Percentiles rank a stretch among this genome's conserved stretches.
These are phyloP conservation scores for Colletotrichum filicis DNA, from an alignment of 2,329 filamentous ascomycete genomes.

Conservation along the genomic window DNA sequence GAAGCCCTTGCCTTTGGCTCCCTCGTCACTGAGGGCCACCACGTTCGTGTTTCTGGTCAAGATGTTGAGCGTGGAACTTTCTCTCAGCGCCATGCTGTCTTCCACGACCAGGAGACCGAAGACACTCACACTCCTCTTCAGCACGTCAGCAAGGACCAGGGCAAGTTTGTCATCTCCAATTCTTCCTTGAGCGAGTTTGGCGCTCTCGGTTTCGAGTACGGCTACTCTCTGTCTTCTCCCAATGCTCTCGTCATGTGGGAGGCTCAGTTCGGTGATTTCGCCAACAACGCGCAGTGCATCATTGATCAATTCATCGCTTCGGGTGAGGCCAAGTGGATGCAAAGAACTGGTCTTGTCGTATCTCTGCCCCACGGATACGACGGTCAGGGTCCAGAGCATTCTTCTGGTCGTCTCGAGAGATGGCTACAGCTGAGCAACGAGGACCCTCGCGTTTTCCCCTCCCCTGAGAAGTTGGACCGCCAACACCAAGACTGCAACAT, in stretches of 20 bases:
- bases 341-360: conserved; percentile 95
- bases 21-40: conserved; percentile 91
- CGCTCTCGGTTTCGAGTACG: conserved; percentile 96
- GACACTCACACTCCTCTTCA: conserved; percentile 92
- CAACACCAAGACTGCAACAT: conserved; percentile 99
- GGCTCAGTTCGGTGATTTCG: conserved; percentile 99
- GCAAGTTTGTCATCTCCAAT: conserved; percentile 96
- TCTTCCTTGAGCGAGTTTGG: conserved; percentile 81
- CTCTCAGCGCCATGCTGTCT: conserved; percentile 95
- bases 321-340: conserved; percentile 98
- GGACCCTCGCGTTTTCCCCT: conserved; percentile 92
- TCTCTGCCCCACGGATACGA: conserved; percentile 98
- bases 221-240: conserved; percentile 95
- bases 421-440: conserved; percentile 98
- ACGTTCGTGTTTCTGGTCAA: conserved; percentile 97
- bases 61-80: conserved; percentile 99
- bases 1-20: conserved; percentile 96
- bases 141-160: conserved; percentile 89
- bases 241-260: conserved; percentile 99
- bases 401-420: conserved; percentile 95
- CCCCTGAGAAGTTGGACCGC: conserved; percentile 87
- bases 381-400: conserved; percentile 97
- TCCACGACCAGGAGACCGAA: conserved; percentile 97
- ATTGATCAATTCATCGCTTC: conserved; percentile 99
- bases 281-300: conserved; percentile 99